phyloP scores from a whole-genome alignment of 1,284 basidiomycete genomes.

The Leccinum fallax region DNA sequence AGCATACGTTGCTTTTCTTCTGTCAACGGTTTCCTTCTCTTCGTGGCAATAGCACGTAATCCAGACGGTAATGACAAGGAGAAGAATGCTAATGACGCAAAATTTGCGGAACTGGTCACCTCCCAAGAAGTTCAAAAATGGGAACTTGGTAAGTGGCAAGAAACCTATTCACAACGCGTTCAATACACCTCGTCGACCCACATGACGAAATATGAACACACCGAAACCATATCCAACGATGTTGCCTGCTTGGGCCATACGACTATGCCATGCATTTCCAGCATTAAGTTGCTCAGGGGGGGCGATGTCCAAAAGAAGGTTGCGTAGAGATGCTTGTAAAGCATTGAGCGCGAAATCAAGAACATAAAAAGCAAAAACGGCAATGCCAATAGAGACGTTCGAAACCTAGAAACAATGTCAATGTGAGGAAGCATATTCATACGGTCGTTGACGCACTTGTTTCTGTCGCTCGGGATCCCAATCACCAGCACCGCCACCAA shows the following conservation, averaged over 20 bases:
- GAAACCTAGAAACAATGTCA: constrained; percentile 50
- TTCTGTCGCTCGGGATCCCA: constrained; percentile 83
- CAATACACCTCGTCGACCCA: neutral
- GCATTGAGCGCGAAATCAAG: constrained; percentile 96
- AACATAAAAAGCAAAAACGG: constrained; percentile 90
- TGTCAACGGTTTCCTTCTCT: constrained; percentile 64
- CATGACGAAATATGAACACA: constrained; percentile 34
- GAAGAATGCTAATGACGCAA: constrained; percentile 81
- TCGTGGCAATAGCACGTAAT: constrained; percentile 84
- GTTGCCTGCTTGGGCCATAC: constrained; percentile 94
- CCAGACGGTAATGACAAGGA: constrained; percentile 82
- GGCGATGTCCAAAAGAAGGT: constrained; percentile 88
- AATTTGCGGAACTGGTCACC: constrained; percentile 96
- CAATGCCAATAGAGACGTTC: constrained; percentile 78
- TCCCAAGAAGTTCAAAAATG: constrained; percentile 79
- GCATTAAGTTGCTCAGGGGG: constrained; percentile 86
- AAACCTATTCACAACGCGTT: constrained; percentile 57
- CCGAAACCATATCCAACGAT: constrained; percentile 91
- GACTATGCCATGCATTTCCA: constrained; percentile 98
- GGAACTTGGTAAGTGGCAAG: constrained; percentile 77
- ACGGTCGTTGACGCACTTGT: constrained; percentile 44
- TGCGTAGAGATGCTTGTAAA: constrained; percentile 89
- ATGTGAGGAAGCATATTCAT: neutral
- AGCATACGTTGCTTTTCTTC: constrained; percentile 46
- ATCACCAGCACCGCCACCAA: constrained; percentile 79